phyloP scores from a whole-genome alignment of 78 protist species.

The Tieghemostelium lacteum region DNA sequence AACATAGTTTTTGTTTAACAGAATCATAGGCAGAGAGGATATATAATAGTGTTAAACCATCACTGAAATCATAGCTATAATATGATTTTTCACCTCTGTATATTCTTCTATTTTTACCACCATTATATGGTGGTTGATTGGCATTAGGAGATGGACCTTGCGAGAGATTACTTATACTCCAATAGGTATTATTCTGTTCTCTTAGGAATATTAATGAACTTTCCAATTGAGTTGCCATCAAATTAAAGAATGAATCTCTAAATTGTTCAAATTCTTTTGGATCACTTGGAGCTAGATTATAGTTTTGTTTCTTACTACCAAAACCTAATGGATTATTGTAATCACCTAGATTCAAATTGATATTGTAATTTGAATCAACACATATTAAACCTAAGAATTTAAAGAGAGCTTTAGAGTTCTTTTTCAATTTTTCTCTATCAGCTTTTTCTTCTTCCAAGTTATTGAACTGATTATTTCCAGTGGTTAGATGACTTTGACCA shows the following conservation, averaged over 20 bases:
- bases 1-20: conserved; percentile 43
- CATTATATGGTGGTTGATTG: not conserved
- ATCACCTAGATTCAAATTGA: not conserved
- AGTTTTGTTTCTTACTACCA: no score
- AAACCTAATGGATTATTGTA: no score
- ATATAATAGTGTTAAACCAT: conserved; percentile 32
- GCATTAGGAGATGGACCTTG: not conserved
- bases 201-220: conserved; percentile 15
- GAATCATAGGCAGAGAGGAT: conserved; percentile 52
- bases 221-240: conserved; percentile 63
- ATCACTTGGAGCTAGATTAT: conserved; percentile 3
- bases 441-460: conserved; percentile 42
- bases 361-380: conserved; percentile 24
- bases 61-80: conserved; percentile 29
- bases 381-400: conserved; percentile 68
- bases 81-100: conserved; percentile 39
- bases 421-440: conserved; percentile 58
- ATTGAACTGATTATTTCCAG: no score
- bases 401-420: conserved; percentile 62
- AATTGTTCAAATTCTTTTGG: conserved; percentile 36
- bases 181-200: conserved; percentile 60
- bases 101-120: not conserved
- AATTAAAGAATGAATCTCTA: conserved; percentile 61
- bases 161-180: conserved; percentile 1
- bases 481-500: no score